phyloP scores from a whole-genome alignment of 108 stramenopile genomes.

The Aureococcus anophagefferens region DNA sequence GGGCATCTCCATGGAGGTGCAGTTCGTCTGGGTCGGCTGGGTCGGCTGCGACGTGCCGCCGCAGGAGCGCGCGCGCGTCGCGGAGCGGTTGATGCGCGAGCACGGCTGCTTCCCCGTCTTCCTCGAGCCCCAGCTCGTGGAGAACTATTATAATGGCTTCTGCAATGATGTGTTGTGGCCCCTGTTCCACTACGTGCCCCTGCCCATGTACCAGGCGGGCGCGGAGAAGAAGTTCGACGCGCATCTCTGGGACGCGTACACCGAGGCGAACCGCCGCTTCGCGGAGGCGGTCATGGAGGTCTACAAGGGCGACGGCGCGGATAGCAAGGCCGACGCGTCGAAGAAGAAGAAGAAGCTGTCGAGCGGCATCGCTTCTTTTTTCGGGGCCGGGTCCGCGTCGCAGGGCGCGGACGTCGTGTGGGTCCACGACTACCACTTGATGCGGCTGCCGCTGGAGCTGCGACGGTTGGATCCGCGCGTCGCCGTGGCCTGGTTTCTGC shows the following conservation, averaged over 20 bases:
- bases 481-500: constrained; percentile 49
- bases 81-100: background rate
- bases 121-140: background rate
- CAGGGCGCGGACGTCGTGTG: constrained; percentile 40
- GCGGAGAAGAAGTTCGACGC: background rate
- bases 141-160: constrained; percentile 30
- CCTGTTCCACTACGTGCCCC: constrained; percentile 46
- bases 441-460: constrained; percentile 47
- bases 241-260: constrained; percentile 50
- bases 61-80: background rate
- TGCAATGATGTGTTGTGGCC: constrained; percentile 57
- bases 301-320: constrained; percentile 28
- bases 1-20: background rate
- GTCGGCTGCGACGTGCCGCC: background rate
- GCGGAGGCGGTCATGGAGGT: constrained; percentile 48
- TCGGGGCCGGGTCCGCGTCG: background rate
- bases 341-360: no score
- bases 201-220: background rate
- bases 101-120: background rate
- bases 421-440: constrained; percentile 59
- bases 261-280: constrained; percentile 42
- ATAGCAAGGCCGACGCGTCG: no score
- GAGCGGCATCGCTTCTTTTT: no score
- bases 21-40: background rate
- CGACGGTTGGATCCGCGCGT: constrained; percentile 22